Evolutionary conservation across 2,329 filamentous ascomycete species (phyloP).

Genomic region (Colletotrichum agaves): DNA sequence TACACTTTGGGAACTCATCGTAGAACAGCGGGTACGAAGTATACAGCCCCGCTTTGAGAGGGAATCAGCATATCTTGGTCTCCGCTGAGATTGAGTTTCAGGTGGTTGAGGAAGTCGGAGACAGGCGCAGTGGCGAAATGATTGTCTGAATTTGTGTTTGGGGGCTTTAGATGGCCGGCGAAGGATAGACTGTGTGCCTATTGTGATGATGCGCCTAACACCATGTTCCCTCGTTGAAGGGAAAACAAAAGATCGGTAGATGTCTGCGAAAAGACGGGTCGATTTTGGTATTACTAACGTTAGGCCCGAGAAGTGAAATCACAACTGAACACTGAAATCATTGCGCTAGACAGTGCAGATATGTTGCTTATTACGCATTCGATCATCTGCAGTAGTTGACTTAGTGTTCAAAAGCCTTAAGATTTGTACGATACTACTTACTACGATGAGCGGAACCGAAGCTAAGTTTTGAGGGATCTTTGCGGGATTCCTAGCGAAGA

Average conservation of each 20-base stretch:
- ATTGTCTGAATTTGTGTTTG: background rate
- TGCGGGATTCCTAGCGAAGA: slow-evolving; percentile 38
- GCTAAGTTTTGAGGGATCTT: slow-evolving; percentile 42
- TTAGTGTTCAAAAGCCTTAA: background rate
- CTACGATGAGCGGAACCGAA: background rate
- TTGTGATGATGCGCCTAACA: slow-evolving; percentile 47
- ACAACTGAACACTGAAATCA: slow-evolving; percentile 29
- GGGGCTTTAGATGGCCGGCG: slow-evolving; percentile 10
- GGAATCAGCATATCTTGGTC: slow-evolving; percentile 1
- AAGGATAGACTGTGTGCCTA: slow-evolving; percentile 43
- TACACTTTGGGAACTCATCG: background rate
- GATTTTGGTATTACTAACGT: slow-evolving; percentile 16
- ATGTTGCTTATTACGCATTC: background rate
- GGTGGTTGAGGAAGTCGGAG: background rate
- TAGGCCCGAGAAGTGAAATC: slow-evolving; percentile 43
- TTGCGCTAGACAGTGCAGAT: background rate
- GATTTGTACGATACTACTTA: background rate
- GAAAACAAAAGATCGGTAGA: slow-evolving; percentile 39
- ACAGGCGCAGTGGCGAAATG: slow-evolving; percentile 19
- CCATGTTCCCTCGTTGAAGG: slow-evolving; percentile 44
- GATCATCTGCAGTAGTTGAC: background rate
- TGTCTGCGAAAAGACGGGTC: slow-evolving; percentile 31
- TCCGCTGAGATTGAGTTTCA: background rate
- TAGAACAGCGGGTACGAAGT: background rate
- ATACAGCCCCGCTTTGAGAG: slow-evolving; percentile 21